Evolutionary conservation across 371 early-diverging fungal species (phyloP), one percentile per base, ranked within the genome.

Genomic region (Blastocladiella emersonii): DNA sequence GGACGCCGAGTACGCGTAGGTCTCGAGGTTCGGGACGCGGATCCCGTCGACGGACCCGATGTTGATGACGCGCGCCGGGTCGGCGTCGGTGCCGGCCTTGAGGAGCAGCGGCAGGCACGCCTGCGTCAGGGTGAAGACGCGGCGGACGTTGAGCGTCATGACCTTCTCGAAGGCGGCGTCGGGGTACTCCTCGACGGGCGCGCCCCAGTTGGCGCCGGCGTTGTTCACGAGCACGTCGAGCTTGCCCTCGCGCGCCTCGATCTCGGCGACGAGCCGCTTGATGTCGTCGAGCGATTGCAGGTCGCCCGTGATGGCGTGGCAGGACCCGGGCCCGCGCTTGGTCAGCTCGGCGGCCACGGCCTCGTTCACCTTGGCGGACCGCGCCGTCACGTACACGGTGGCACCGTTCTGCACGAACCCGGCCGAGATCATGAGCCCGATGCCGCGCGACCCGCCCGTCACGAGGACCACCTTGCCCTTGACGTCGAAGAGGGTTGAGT

Each of bases 401-500:
- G 86, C 88, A 25, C 89, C 89, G 61, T 82, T 85, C 65, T 74
- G 77, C 35, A 89, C 80, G 67, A 86, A 88, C 0, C 87, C 87
- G 19, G 78, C 76, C 32, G 84, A 81, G 62, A 88, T 82, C 85
- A 86, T 85, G 67, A 81, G 76, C 34, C 88, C 89, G 62, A 85
- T 79, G 43, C 75, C 89, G 56, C 86, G 77, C 55, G 87, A 84
- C 35, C 95, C 95, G 61, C 95, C 95, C 25, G 93, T 95, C 27
- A 95, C 86, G 36, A 95, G 79, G 19, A 90, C 93, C 6, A 93
- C 87, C 74, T 92, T 93, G 68, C 80, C 88, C 65, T 85, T 80
- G 60, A 93, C 90, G 34, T 74, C 74, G 67, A 92, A 92, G 30
- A 94, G 79, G 8, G 69, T 65, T 65, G 73, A 61, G 57, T 78